Evolutionary conservation across 495 filamentous ascomycete genomes (phyloP).

Genomic region (Poronia punctata): DNA sequence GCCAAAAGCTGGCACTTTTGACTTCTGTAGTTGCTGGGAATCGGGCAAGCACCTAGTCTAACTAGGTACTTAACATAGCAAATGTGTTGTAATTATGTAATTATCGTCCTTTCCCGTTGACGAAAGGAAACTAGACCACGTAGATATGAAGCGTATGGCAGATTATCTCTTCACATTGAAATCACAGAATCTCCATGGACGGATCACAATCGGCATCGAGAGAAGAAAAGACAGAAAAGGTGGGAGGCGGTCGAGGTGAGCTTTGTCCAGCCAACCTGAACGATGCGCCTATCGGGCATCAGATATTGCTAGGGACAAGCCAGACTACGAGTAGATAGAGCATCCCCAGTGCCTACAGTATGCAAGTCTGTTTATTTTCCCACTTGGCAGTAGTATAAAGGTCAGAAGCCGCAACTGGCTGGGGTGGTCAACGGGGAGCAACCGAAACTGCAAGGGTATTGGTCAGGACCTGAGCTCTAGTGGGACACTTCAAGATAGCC

Average conservation of each 20-base stretch:
- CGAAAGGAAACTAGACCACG: too few species aligned
- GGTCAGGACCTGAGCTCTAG: conserved; percentile 14
- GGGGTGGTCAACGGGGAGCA: conserved; percentile 21
- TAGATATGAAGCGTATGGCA: too few species aligned
- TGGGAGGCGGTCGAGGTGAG: not conserved
- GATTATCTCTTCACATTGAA: too few species aligned
- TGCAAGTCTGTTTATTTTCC: conserved; percentile 13
- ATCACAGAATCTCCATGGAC: too few species aligned
- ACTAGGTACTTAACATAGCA: too few species aligned
- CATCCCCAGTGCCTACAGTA: conserved; percentile 6
- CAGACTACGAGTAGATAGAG: too few species aligned
- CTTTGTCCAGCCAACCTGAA: too few species aligned
- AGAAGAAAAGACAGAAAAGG: too few species aligned
- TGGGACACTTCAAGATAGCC: conserved; percentile 4
- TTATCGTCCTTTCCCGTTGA: too few species aligned
- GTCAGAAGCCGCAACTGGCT: not conserved
- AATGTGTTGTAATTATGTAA: too few species aligned
- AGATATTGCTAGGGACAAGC: conserved; percentile 4
- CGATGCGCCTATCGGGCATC: not conserved
- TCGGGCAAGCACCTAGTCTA: too few species aligned
- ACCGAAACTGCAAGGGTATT: conserved; percentile 15
- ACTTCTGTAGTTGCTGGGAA: not conserved
- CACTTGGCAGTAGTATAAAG: not conserved
- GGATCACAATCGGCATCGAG: too few species aligned
- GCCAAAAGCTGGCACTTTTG: not conserved